Base-by-base conservation (phyloP, 2,329 filamentous ascomycete species). In the Dendryphion nanum region DNA sequence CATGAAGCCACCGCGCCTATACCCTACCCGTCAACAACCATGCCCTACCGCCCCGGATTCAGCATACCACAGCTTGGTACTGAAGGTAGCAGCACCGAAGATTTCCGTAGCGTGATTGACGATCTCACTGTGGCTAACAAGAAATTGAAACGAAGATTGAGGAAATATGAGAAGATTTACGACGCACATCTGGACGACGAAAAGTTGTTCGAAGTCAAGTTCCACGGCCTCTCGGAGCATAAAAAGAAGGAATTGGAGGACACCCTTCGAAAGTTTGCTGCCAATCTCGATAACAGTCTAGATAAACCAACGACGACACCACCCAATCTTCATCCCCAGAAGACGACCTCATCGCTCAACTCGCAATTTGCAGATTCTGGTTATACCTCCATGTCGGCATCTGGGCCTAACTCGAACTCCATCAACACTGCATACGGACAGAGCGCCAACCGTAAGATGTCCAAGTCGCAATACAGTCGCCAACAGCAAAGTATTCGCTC, bases 71-170 rank as follows among this genome's bases (percentile, higher is more conserved):
- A 52, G 8, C 26, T 63, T 7, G 60, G 51, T 30, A 68, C 64
- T 5, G 68, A 70, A 31, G 71, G 69, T 19, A 86, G 79, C 56
- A 83, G 82, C 35, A 81, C 78, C 18, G 86, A 86, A 40, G 87
- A 90, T 39, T 90, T 82, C 43, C 76, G 88, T 32, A 85, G 85
- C 48, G 86, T 95, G 13, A 94, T 95, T 33, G 88, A 95, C 53
- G 89, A 95, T 58, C 66, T 95, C 41, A 95, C 88, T 0, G 72
- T 95, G 18, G 85, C 89, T 57, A 94, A 93, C 59, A 86, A 88
- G 60, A 83, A 81, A 35, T 63, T 94, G 44, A 89, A 83, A 66
- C 81, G 84, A 49, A 81, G 82, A 53, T 55, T 94, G 38, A 84
- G 79, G 53, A 82, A 79, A 37, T 86, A 86, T 45, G 84, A 86